Conservation (phyloP, 1,284 basidiomycete species). For the Phellopilus nigrolimitatus region DNA sequence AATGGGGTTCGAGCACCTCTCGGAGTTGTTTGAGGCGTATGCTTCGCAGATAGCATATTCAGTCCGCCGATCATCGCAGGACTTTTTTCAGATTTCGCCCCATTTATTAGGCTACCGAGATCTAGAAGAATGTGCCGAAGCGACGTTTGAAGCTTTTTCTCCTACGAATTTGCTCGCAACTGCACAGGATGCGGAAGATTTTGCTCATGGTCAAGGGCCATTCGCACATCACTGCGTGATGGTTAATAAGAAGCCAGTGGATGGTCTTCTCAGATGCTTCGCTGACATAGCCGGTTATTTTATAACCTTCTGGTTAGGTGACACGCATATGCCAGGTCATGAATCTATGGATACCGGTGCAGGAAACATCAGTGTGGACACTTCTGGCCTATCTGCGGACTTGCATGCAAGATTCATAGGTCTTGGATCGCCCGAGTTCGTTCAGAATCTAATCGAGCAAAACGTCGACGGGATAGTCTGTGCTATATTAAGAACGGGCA, state of each 20-base stretch:
- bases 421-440: conserved; percentile 31
- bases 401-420: conserved; percentile 34
- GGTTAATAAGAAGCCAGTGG: conserved; percentile 43
- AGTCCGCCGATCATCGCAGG: conserved; percentile 44
- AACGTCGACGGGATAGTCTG: conserved; percentile 52
- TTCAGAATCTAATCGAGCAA: conserved; percentile 37
- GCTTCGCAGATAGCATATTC: conserved; percentile 73
- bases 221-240: conserved; percentile 64
- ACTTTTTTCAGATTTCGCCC: conserved; percentile 65
- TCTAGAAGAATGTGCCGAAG: conserved; percentile 53
- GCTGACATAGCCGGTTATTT: conserved; percentile 67
- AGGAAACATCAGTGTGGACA: conserved; percentile 16
- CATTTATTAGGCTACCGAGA: conserved; percentile 68
- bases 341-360: conserved; percentile 19
- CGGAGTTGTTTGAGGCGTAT: conserved; percentile 74
- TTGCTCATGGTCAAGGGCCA: conserved; percentile 39
- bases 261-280: conserved; percentile 64
- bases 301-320: conserved; percentile 44
- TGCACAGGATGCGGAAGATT: conserved; percentile 26
- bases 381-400: conserved; percentile 21
- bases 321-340: conserved; percentile 18
- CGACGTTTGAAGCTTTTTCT: conserved; percentile 58
- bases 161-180: conserved; percentile 51
- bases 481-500: conserved; percentile 53
- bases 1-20: conserved; percentile 64